phyloP scores from a whole-genome alignment of 495 filamentous ascomycete genomes.

The Lichina pygmaea region DNA sequence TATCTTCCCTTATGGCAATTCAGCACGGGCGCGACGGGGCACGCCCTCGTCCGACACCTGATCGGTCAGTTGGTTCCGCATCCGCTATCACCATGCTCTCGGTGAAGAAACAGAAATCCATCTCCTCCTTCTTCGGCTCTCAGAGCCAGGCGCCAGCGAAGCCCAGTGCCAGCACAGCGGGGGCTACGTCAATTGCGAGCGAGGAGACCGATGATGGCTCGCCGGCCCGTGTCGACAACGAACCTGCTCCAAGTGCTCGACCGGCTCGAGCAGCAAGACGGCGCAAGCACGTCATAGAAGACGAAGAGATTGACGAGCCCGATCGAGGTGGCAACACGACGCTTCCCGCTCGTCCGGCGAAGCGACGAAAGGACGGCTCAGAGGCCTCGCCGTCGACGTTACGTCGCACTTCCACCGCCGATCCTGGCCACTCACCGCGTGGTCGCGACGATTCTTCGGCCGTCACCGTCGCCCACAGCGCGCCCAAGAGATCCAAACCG shows the following conservation, averaged over 20 bases:
- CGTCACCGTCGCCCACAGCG: too few relatives aligned
- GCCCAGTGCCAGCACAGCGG: background rate
- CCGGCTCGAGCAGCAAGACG: background rate
- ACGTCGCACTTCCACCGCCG: too few relatives aligned
- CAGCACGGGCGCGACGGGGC: too few relatives aligned
- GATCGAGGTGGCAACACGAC: background rate
- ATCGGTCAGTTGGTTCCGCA: background rate
- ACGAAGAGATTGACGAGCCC: background rate
- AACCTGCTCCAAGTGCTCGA: background rate
- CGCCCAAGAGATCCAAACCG: background rate
- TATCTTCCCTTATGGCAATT: too few relatives aligned
- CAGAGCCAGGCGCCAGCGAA: slow-evolving; percentile 1
- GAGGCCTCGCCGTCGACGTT: too few relatives aligned
- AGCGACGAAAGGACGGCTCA: too few relatives aligned
- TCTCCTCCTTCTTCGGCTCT: slow-evolving; percentile 54
- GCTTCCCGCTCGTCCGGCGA: too few relatives aligned
- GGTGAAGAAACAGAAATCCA: slow-evolving; percentile 48
- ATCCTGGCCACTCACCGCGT: too few relatives aligned
- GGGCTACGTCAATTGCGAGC: background rate
- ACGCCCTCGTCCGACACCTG: background rate
- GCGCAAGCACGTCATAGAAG: background rate
- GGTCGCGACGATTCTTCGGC: too few relatives aligned
- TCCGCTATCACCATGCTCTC: slow-evolving; percentile 3
- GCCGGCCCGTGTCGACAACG: background rate
- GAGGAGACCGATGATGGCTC: background rate